Percentiles rank a stretch among this genome's conserved stretches.
Evolutionary conservation across 2,329 filamentous ascomycete genomes (phyloP).

Genomic region (Pseudogymnoascus sp.): DNA sequence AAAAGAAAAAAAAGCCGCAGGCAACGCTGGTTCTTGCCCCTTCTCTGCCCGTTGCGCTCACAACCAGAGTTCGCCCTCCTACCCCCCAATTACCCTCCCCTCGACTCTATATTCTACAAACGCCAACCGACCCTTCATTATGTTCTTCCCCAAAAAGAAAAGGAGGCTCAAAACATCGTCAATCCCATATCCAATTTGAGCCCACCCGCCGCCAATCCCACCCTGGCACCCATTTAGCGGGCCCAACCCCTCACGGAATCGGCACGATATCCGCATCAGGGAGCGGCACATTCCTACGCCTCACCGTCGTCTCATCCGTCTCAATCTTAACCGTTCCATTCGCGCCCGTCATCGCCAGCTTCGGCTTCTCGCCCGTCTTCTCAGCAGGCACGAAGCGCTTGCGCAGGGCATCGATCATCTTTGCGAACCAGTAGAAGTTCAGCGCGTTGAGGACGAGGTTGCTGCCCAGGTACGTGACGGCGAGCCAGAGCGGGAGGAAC

Average conservation of each 20-base stretch:
- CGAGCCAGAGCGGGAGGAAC: slow-evolving; percentile 62
- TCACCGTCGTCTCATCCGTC: slow-evolving; percentile 25
- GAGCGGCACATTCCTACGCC: slow-evolving; percentile 19
- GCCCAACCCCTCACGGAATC: neutral
- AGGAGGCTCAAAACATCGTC: neutral
- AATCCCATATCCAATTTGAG: neutral
- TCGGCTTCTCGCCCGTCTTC: slow-evolving; percentile 24
- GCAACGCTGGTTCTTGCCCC: neutral
- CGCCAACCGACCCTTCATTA: neutral
- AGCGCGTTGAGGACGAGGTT: slow-evolving; percentile 67
- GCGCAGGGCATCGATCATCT: slow-evolving; percentile 73
- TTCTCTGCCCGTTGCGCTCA: neutral
- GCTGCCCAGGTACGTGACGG: slow-evolving; percentile 55
- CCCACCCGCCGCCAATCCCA: neutral
- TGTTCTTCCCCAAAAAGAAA: neutral
- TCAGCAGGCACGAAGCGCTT: slow-evolving; percentile 60
- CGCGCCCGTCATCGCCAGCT: slow-evolving; percentile 18
- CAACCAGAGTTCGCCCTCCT: neutral
- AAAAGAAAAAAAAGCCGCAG: neutral
- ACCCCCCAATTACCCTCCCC: neutral
- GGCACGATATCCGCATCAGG: neutral
- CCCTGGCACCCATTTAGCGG: neutral
- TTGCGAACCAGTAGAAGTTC: slow-evolving; percentile 79
- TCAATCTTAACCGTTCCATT: slow-evolving; percentile 23
- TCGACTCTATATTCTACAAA: neutral